Base-by-base conservation (phyloP, 345 rosid species). In the Passiflora organensis region DNA sequence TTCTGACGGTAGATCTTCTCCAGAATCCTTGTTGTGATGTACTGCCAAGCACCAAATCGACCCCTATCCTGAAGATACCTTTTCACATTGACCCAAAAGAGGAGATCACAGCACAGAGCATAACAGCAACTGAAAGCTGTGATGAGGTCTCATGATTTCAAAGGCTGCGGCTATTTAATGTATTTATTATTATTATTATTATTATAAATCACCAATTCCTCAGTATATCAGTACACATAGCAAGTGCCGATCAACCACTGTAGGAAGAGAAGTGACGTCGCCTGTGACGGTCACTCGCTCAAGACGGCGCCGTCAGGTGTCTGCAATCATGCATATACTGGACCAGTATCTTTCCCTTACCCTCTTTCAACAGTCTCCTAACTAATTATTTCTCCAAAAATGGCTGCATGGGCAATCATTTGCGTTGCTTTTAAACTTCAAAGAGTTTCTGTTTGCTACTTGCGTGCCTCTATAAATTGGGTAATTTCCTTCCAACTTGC, bases 331-430 rank as follows among this genome's bases (percentile, higher is more conserved):
- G 19, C 15, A 51, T 16, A 17, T 43, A 57, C 32, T 24, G 21
- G 18, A 48, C 18, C 48, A 47, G 47, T 25, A 24, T 51, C 43
- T 39, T 46, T 28, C 34, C 34, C 34, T 8, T 28, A 28, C 5
- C 34, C 8, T 2, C 5, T 8, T 28, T 2, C 34, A 2, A 15
- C 22, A 14, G 24, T 3, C 13, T 15, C 11, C 17, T 22, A 2
- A 3, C 15, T 47, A 59, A 67, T 70, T 50, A 75, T 72, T 52
- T 72, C 73, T 55, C 73, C 48, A 58, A 47, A 72, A 72, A 65
- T 73, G 82, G 82, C 88, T 75, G 82, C 84, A 63, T 36, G 39
- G 19, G 74, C 79, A 75, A 82, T 79, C 81, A 82, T 82, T 73
- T 61, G 73, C n/a, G 18, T 43, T 11, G 28, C 10, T 25, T 53